Evolutionary conservation across 768 basidiomycete species (phyloP).

Genomic region (Lactarius sp.): DNA sequence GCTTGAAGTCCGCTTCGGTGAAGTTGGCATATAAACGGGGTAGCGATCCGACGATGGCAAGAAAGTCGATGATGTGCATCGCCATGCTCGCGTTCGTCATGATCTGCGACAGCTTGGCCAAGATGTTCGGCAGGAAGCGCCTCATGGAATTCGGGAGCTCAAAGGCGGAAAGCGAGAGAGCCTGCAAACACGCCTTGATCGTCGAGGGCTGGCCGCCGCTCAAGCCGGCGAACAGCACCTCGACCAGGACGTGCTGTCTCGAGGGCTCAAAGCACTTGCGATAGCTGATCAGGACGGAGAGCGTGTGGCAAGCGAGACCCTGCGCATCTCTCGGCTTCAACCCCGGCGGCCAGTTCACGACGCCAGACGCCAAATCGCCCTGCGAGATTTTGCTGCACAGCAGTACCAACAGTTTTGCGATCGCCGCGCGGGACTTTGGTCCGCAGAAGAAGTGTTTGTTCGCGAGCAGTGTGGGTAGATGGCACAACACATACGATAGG

Average conservation of each 20-base stretch:
- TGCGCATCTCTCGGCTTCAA: constrained; percentile 79
- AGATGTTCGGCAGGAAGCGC: constrained; percentile 69
- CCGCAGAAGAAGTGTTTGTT: constrained; percentile 98
- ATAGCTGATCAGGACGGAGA: constrained; percentile 87
- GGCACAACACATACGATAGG: constrained; percentile 84
- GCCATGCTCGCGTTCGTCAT: constrained; percentile 92
- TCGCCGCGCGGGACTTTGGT: constrained; percentile 60
- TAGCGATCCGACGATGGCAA: constrained; percentile 80
- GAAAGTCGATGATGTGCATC: constrained; percentile 92
- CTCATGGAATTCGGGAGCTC: constrained; percentile 82
- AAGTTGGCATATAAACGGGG: constrained; percentile 82
- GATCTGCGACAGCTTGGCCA: constrained; percentile 87
- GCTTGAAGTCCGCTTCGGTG: constrained; percentile 84
- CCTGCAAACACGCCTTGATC: constrained; percentile 87
- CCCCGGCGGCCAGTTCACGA: constrained; percentile 55
- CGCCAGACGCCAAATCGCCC: constrained; percentile 49
- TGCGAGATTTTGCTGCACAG: constrained; percentile 64
- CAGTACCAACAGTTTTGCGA: constrained; percentile 56
- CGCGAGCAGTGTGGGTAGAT: constrained; percentile 83
- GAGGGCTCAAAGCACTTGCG: constrained; percentile 67
- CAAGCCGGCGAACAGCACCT: constrained; percentile 65
- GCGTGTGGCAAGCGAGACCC: constrained; percentile 78
- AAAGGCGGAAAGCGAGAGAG: constrained; percentile 80
- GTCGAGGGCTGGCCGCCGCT: constrained; percentile 66
- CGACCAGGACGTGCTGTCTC: constrained; percentile 64